Evolutionary conservation across 1,139 yeast genomes (phyloP).

Genomic region (Kazachstania sp.): DNA sequence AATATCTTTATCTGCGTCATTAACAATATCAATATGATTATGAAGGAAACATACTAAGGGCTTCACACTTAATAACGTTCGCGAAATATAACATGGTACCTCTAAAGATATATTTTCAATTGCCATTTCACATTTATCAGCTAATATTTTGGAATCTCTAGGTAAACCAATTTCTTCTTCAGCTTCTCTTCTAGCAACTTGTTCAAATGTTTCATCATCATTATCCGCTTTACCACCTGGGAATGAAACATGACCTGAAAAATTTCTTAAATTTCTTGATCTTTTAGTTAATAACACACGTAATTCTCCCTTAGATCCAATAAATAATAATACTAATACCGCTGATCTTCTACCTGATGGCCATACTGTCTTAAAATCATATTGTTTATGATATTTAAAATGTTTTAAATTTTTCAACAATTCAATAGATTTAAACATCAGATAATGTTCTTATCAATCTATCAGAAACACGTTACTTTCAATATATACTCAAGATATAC

Average conservation of each 20-base stretch:
- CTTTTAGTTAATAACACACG: constrained; percentile 71
- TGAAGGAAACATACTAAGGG: constrained; percentile 69
- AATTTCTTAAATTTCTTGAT: constrained; percentile 56
- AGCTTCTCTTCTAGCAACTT: constrained; percentile 72
- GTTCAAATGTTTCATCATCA: constrained; percentile 57
- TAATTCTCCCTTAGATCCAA: constrained; percentile 64
- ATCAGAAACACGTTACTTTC: too few species aligned
- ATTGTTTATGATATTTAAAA: constrained; percentile 15
- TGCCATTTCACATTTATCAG: constrained; percentile 41
- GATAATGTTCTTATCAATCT: too few species aligned
- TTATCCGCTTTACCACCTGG: constrained; percentile 85
- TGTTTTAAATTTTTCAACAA: constrained; percentile 15
- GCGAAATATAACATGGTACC: constrained; percentile 67
- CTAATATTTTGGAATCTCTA: constrained; percentile 39
- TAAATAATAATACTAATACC: constrained; percentile 62
- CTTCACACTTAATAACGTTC: constrained; percentile 72
- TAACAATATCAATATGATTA: constrained; percentile 16
- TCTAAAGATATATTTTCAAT: constrained; percentile 26
- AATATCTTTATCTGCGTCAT: not conserved
- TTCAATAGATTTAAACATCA: constrained; percentile 14
- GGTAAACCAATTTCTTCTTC: constrained; percentile 79
- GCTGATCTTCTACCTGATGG: constrained; percentile 54
- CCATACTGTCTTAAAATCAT: constrained; percentile 29
- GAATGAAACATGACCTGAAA: constrained; percentile 81
- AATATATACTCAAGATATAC: too few species aligned